Evolutionary conservation across 2,329 filamentous ascomycete species (phyloP).

Genomic region (Aspergillus novofumigatus): DNA sequence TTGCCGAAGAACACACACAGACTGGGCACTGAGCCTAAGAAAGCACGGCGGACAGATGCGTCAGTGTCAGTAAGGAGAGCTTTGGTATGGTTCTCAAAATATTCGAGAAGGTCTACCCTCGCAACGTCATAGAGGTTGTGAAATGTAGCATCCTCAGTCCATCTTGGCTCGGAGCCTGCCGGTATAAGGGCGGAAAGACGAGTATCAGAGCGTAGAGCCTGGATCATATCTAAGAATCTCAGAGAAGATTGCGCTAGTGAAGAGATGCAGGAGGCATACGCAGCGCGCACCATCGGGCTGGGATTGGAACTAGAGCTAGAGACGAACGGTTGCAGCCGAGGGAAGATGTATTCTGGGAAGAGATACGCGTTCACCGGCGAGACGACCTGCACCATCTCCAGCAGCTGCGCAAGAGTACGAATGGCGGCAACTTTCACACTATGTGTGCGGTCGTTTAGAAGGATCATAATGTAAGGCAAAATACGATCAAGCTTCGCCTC

Average conservation of each 20-base stretch:
- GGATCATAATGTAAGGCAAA: constrained; percentile 78
- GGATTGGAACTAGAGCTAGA: constrained; percentile 51
- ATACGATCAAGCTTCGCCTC: constrained; percentile 94
- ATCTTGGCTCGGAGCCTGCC: constrained; percentile 68
- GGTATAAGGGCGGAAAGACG: constrained; percentile 73
- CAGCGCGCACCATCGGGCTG: constrained; percentile 72
- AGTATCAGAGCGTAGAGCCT: constrained; percentile 78
- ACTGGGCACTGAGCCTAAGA: constrained; percentile 84
- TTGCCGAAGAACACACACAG: constrained; percentile 94
- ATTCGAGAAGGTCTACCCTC: constrained; percentile 72
- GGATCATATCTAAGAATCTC: constrained; percentile 84
- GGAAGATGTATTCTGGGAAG: constrained; percentile 64
- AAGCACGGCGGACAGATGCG: constrained; percentile 80
- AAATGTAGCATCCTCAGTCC: constrained; percentile 64
- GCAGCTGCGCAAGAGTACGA: constrained; percentile 79
- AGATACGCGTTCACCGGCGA: constrained; percentile 67
- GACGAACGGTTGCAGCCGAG: constrained; percentile 55
- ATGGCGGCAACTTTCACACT: constrained; percentile 82
- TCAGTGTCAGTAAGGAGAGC: constrained; percentile 82
- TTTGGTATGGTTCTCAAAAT: constrained; percentile 87
- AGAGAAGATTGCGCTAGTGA: constrained; percentile 81
- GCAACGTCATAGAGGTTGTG: constrained; percentile 84
- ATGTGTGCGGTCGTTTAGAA: constrained; percentile 78
- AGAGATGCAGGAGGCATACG: constrained; percentile 88
- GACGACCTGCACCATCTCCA: constrained; percentile 82